These are phyloP conservation scores for Apiotrichum veenhuisii DNA, from an alignment of 1,284 basidiomycete genomes.

Conservation along the genomic window DNA sequence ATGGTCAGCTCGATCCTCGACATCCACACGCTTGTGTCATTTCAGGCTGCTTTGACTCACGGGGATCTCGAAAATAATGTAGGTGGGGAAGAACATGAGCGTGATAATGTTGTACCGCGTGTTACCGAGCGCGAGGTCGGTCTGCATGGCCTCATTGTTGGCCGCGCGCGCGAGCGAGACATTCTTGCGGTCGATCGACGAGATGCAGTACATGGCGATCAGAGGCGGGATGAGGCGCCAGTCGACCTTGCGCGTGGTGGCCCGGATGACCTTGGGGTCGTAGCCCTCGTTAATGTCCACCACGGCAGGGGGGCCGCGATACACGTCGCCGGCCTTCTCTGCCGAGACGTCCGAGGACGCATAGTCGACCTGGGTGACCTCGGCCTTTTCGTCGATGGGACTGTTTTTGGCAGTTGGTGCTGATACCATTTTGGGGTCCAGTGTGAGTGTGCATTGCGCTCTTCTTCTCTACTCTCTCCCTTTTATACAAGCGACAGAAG, in stretches of 20 bases:
- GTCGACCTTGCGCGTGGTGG: conserved; percentile 15
- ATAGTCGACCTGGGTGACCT: no score
- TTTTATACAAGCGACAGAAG: no score
- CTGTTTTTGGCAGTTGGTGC: no score
- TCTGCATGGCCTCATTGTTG: conserved; percentile 14
- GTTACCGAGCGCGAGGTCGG: conserved; percentile 11
- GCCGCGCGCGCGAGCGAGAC: conserved; percentile 21
- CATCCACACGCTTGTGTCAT: no score
- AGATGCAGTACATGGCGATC: conserved; percentile 20
- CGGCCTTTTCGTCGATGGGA: no score
- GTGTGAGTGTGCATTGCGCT: no score
- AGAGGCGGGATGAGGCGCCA: conserved; percentile 16
- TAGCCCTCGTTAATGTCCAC: conserved; percentile 13
- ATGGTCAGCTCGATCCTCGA: neutral
- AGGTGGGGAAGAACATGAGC: conserved; percentile 40
- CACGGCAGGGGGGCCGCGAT: no score
- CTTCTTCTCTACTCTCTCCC: no score
- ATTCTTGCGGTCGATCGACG: conserved; percentile 22
- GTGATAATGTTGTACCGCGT: conserved; percentile 45
- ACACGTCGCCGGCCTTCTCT: no score
- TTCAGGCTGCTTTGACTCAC: no score
- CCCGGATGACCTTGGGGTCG: conserved; percentile 5
- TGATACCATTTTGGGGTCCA: no score
- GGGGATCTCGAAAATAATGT: conserved; percentile 39
- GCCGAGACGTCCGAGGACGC: no score